Evolutionary conservation across 75 land plant species (phyloP).

Genomic region (Picea glauca): DNA sequence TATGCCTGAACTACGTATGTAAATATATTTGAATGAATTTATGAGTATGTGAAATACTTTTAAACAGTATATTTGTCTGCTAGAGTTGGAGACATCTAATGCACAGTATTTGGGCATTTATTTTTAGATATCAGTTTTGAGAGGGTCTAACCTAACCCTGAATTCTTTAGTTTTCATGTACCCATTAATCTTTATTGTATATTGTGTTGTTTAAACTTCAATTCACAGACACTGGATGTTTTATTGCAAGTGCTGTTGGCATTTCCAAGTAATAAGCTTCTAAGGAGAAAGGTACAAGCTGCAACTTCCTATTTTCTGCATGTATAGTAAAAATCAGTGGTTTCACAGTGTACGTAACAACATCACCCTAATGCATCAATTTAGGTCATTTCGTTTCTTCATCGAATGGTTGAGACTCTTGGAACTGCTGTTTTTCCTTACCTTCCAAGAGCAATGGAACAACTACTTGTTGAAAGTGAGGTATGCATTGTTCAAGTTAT

Average conservation of each 20-base stretch:
- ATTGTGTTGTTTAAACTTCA: constrained; percentile 5
- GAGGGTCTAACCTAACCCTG: not conserved
- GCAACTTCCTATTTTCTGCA: not conserved
- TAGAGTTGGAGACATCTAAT: not conserved
- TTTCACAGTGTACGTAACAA: not conserved
- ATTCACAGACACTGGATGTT: constrained; percentile 77
- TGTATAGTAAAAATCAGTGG: not conserved
- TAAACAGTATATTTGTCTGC: not conserved
- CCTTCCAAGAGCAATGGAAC: constrained; percentile 79
- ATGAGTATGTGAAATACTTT: not conserved
- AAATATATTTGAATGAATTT: not conserved
- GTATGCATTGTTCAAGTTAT: constrained; percentile 20
- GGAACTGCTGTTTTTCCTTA: constrained; percentile 86
- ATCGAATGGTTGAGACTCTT: constrained; percentile 93
- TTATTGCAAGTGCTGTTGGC: constrained; percentile 62
- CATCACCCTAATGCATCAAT: not conserved
- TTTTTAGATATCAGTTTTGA: not conserved
- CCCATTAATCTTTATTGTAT: not conserved
- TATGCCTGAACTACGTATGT: not conserved
- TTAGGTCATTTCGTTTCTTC: constrained; percentile 89
- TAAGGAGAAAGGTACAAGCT: constrained; percentile 70
- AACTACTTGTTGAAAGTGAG: constrained; percentile 79
- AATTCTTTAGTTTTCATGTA: not conserved
- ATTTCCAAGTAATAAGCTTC: constrained; percentile 66
- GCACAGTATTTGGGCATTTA: not conserved